Percentiles rank a stretch among this genome's conserved stretches.
Evolutionary conservation across 495 filamentous ascomycete genomes (phyloP).

Genomic region (Aspergillus conjunctus): DNA sequence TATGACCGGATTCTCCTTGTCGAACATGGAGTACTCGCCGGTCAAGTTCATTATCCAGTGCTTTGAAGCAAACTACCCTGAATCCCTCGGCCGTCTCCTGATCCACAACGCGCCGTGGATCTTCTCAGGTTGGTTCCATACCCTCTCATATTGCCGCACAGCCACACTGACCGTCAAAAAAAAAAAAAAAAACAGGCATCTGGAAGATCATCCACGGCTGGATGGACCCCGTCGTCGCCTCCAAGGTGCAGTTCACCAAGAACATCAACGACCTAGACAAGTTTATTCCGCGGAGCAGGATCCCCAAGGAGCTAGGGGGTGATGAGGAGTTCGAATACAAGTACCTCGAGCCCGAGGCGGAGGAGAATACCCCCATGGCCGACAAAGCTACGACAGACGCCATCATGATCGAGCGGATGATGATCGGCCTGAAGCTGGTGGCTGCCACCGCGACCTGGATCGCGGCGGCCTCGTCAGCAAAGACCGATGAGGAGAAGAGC

Average conservation of each 20-base stretch:
- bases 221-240: constrained; percentile 95
- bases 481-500: constrained; percentile 50
- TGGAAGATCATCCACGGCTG: constrained; percentile 92
- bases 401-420: constrained; percentile 58
- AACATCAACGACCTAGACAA: constrained; percentile 73
- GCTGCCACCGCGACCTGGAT: constrained; percentile 71
- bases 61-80: constrained; percentile 98
- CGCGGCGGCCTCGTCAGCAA: constrained; percentile 29
- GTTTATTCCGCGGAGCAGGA: constrained; percentile 70
- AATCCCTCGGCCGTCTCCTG: constrained; percentile 83
- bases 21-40: constrained; percentile 96
- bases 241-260: constrained; percentile 94
- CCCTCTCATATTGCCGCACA: neutral
- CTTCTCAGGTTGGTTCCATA: constrained; percentile 69
- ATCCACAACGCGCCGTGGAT: constrained; percentile 97
- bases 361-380: constrained; percentile 71
- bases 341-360: constrained; percentile 69
- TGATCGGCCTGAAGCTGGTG: constrained; percentile 69
- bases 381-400: constrained; percentile 63
- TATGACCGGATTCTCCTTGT: constrained; percentile 87
- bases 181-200: constrained; percentile 50
- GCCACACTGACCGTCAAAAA: neutral
- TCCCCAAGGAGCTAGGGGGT: constrained; percentile 78
- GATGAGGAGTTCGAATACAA: constrained; percentile 75
- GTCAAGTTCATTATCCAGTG: constrained; percentile 99